phyloP scores from a whole-genome alignment of 2,329 filamentous ascomycete genomes.

The Microdochium nivale region DNA sequence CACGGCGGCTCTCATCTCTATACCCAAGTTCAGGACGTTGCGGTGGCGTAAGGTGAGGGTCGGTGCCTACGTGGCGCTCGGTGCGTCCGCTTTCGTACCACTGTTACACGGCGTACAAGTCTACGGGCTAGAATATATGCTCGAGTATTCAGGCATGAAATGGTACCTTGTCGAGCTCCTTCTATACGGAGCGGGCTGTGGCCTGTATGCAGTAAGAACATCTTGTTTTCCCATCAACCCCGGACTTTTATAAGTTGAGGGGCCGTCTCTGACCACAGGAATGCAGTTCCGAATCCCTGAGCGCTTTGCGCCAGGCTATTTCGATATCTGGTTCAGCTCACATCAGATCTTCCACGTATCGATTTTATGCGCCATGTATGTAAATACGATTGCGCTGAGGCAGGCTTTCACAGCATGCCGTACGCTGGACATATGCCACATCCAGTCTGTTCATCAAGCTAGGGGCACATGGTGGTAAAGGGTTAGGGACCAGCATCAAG shows the following conservation, averaged over 20 bases:
- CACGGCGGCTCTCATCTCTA: conserved; percentile 45
- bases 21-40: conserved; percentile 52
- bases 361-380: not conserved
- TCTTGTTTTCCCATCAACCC: not conserved
- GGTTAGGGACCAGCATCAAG: too few species aligned
- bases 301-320: not conserved
- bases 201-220: conserved; percentile 1
- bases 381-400: not conserved
- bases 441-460: not conserved
- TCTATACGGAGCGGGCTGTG: conserved; percentile 7
- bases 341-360: not conserved
- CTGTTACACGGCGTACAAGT: conserved; percentile 49
- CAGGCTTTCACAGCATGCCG: not conserved
- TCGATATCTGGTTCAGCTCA: not conserved
- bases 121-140: conserved; percentile 22
- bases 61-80: conserved; percentile 61
- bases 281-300: not conserved
- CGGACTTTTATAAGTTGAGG: not conserved
- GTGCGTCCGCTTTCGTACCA: conserved; percentile 53
- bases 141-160: conserved; percentile 9
- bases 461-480: not conserved
- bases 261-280: not conserved
- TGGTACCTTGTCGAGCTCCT: conserved; percentile 10
- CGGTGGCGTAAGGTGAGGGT: conserved; percentile 55
- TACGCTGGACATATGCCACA: not conserved